Base-by-base conservation (phyloP, 257 asterid species). In the Ophiorrhiza pumila region DNA sequence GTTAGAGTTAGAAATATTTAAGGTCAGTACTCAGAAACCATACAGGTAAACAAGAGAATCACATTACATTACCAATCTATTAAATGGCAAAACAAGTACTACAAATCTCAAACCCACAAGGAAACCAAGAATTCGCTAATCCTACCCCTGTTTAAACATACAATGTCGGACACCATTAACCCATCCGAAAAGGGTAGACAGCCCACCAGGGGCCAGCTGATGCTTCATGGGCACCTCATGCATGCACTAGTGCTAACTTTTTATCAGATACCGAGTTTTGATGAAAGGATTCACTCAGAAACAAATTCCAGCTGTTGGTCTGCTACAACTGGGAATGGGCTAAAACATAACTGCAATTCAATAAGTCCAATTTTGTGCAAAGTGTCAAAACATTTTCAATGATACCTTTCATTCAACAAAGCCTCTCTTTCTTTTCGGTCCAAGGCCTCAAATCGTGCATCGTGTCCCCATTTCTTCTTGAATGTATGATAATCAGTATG, bases 361-460 rank as follows among this genome's bases (percentile, higher is more conserved):
- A n/a, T n/a, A n/a, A n/a, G n/a, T n/a, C n/a, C n/a, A n/a, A 63
- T 37, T 10, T n/a, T 13, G 5, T 22, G 3, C 49, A 13, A 37
- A n/a, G 58, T 15, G 27, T 13, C 15, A 15, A n/a, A 27, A 43
- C 50, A 60, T 47, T 69, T 63, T 43, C 23, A 58, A 9, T 22
- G 74, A 71, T 90, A 95, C 99, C 99, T 92, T 78, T 95, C 99
- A 79, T 92, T 95, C 85, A 95, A 80, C 82, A 95, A 83, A 71
- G 68, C 46, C 75, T 90, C 98, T 81, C 89, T 87, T 63, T 92
- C 99, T 84, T 89, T 95, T 79, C 96, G 82, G 72, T 92, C 97
- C 83, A 95, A 81, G 78, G 91, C 88, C 82, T 76, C 84, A 81
- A 92, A 95, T 62, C 99, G 88, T 27, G 84, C 90, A 84, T 95